phyloP scores from a whole-genome alignment of 2,329 filamentous ascomycete genomes.

The Lasiodiplodia theobromae region DNA sequence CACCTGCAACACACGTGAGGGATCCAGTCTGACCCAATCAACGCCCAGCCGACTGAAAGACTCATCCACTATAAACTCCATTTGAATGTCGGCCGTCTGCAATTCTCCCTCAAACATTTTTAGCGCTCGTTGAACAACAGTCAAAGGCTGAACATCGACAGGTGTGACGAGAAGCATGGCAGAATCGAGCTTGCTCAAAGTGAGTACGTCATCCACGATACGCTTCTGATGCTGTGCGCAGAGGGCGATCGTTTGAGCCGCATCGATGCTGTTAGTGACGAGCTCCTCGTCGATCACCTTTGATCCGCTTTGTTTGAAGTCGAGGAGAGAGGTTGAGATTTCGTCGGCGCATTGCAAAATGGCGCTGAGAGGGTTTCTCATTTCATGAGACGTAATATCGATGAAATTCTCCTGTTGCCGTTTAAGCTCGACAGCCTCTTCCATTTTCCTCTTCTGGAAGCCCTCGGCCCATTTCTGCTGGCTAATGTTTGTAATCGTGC shows the following conservation, averaged over 20 bases:
- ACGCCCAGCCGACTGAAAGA: conserved; percentile 66
- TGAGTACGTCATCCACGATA: conserved; percentile 58
- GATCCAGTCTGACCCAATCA: conserved; percentile 76
- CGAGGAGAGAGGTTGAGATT: conserved; percentile 62
- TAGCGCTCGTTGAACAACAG: conserved; percentile 70
- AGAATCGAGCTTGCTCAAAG: conserved; percentile 70
- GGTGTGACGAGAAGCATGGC: conserved; percentile 76
- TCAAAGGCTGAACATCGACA: conserved; percentile 70
- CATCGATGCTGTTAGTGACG: conserved; percentile 70
- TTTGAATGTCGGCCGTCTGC: conserved; percentile 70
- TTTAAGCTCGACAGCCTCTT: conserved; percentile 83
- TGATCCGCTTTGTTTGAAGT: conserved; percentile 54
- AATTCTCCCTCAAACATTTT: conserved; percentile 83
- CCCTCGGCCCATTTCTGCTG: conserved; percentile 85
- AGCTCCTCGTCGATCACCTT: conserved; percentile 57
- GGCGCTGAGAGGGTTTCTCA: conserved; percentile 78
- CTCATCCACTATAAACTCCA: conserved; percentile 68
- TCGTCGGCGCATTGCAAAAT: conserved; percentile 80
- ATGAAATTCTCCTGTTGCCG: conserved; percentile 83
- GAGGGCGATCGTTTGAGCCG: conserved; percentile 77
- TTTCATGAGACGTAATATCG: conserved; percentile 78
- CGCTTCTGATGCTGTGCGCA: conserved; percentile 81
- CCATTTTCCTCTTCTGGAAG: conserved; percentile 76
- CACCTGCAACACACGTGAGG: conserved; percentile 77
- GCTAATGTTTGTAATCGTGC: conserved; percentile 84